These are phyloP conservation scores for Solanum infundibuliforme DNA, from an alignment of 257 asterid species.

Conservation along the genomic window DNA sequence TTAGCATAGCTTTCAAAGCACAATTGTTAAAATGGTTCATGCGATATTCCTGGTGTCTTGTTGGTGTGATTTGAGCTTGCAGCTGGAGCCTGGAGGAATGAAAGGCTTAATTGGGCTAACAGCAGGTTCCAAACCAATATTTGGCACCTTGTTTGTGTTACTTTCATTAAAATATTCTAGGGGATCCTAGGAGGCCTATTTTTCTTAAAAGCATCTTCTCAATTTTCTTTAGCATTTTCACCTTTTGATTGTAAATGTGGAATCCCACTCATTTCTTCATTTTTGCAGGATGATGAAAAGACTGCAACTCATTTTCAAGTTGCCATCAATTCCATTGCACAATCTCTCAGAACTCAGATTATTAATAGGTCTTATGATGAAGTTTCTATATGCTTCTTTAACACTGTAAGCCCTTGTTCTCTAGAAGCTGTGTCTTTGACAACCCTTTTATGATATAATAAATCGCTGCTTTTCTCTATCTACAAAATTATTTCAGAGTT, in stretches of 20 bases:
- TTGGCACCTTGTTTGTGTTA: neutral
- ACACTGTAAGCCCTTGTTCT: constrained; percentile 56
- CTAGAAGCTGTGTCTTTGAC: neutral
- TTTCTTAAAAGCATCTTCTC: neutral
- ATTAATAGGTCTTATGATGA: constrained; percentile 86
- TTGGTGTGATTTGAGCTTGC: neutral
- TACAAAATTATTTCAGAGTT: neutral
- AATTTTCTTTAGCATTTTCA: neutral
- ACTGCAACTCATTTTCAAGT: constrained; percentile 51
- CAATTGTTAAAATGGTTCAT: neutral
- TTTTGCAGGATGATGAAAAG: constrained; percentile 47
- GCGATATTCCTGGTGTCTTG: neutral
- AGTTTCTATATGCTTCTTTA: constrained; percentile 87
- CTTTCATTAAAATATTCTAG: neutral
- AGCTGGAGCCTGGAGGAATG: neutral
- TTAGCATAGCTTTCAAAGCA: neutral
- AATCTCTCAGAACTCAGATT: constrained; percentile 77
- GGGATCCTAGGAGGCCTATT: neutral
- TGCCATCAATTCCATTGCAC: constrained; percentile 48
- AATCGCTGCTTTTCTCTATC: neutral
- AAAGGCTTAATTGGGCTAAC: neutral
- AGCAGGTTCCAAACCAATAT: neutral
- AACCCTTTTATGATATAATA: neutral
- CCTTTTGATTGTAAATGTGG: neutral
- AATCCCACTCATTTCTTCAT: neutral